Conservation (phyloP, 2,329 filamentous ascomycete genomes). For the Golovinomyces cichoracearum region DNA sequence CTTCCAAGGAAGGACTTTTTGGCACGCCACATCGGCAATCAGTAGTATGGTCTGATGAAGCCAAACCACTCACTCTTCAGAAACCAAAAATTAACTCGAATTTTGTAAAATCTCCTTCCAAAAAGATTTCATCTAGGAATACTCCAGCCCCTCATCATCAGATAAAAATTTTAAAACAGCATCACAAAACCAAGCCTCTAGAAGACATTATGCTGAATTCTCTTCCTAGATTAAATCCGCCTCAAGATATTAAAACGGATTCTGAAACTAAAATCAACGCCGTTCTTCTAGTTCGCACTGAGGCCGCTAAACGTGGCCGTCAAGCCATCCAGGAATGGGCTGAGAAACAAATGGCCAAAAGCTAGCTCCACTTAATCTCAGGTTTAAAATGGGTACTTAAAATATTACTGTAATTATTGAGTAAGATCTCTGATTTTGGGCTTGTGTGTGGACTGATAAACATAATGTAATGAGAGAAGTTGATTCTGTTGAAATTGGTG, state of each 20-base stretch:
- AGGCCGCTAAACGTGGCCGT: slow-evolving; percentile 34
- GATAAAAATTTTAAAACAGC: background rate
- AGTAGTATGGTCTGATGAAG: no score
- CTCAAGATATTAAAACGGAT: background rate
- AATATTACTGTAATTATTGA: no score
- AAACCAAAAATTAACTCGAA: no score
- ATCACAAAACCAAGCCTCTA: background rate
- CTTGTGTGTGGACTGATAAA: no score
- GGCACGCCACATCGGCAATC: background rate
- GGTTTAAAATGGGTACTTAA: no score
- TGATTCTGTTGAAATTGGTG: no score
- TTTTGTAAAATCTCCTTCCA: background rate
- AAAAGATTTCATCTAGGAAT: background rate
- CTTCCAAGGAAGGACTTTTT: background rate
- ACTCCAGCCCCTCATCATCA: background rate
- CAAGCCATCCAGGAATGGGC: slow-evolving; percentile 35
- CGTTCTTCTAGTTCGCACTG: slow-evolving; percentile 28
- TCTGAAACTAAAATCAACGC: slow-evolving; percentile 23
- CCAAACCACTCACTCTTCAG: no score
- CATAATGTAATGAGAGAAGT: no score
- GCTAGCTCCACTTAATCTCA: no score
- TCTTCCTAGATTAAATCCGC: background rate
- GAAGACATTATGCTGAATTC: no score
- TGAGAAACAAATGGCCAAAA: slow-evolving; percentile 23
- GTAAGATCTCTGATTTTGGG: no score